These are phyloP conservation scores for Talinum fruticosum DNA, from an alignment of 148 eudicot genomes.

Conservation along the genomic window DNA sequence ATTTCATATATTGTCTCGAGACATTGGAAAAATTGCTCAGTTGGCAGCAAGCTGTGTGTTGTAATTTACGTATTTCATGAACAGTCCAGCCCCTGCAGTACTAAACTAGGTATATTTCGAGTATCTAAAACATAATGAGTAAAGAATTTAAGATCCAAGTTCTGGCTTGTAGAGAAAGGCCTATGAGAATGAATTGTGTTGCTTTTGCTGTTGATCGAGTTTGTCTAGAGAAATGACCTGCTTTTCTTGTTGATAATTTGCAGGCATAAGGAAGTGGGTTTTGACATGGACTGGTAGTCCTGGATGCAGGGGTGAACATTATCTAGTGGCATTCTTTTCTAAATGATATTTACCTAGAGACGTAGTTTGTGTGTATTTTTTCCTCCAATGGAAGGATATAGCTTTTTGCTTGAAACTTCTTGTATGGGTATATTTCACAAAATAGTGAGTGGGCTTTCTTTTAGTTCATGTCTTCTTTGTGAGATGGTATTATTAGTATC, in stretches of 20 bases:
- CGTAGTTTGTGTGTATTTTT: conserved; percentile 28
- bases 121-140: too few species aligned
- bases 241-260: conserved; percentile 15
- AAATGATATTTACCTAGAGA: conserved; percentile 25
- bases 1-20: not conserved
- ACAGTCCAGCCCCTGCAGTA: too few species aligned
- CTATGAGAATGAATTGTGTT: too few species aligned
- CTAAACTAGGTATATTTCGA: too few species aligned
- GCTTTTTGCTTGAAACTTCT: conserved; percentile 33
- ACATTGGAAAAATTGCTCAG: not conserved
- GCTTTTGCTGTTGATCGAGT: not conserved
- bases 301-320: conserved; percentile 46
- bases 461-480: conserved; percentile 20
- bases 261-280: conserved; percentile 35
- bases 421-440: conserved; percentile 27
- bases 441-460: conserved; percentile 12
- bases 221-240: not conserved
- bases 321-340: conserved; percentile 28
- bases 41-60: too few species aligned
- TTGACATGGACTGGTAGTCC: conserved; percentile 35
- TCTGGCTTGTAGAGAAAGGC: too few species aligned
- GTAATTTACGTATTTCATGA: too few species aligned
- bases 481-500: conserved; percentile 11
- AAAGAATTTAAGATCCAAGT: too few species aligned
- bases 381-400: conserved; percentile 25